Evolutionary conservation across 352 stramenopile genomes (phyloP).

Genomic region (Phytophthora parvispora): DNA sequence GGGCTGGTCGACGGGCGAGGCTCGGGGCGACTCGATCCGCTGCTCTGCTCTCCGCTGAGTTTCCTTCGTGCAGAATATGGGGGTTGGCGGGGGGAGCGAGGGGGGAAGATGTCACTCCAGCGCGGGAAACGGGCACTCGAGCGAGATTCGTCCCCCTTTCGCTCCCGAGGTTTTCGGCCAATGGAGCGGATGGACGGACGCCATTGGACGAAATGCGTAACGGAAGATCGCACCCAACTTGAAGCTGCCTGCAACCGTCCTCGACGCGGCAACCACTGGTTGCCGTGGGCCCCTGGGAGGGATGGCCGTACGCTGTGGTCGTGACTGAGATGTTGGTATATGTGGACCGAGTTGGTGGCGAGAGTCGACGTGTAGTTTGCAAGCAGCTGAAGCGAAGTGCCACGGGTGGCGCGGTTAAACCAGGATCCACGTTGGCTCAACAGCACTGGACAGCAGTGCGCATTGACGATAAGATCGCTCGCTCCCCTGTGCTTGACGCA

Average conservation of each 20-base stretch:
- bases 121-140: conserved; percentile 17
- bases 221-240: conserved; percentile 8
- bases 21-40: conserved; percentile 17
- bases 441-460: too few relatives aligned
- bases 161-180: conserved; percentile 15
- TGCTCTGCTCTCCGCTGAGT: conserved; percentile 16
- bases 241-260: conserved; percentile 1
- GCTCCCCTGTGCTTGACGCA: too few relatives aligned
- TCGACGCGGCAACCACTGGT: not conserved
- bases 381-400: too few relatives aligned
- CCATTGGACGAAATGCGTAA: conserved; percentile 23
- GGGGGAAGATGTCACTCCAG: conserved; percentile 16
- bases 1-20: conserved; percentile 17
- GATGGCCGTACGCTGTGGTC: too few relatives aligned
- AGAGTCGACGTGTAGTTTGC: too few relatives aligned
- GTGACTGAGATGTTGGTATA: too few relatives aligned
- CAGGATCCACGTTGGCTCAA: too few relatives aligned
- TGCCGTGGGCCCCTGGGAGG: not conserved
- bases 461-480: too few relatives aligned
- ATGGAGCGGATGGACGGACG: not conserved
- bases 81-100: conserved; percentile 27
- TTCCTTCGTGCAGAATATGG: conserved; percentile 40
- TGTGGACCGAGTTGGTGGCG: too few relatives aligned
- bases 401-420: too few relatives aligned
- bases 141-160: conserved; percentile 17